phyloP scores from a whole-genome alignment of 2,329 filamentous ascomycete genomes.

The Ophiostoma ips region DNA sequence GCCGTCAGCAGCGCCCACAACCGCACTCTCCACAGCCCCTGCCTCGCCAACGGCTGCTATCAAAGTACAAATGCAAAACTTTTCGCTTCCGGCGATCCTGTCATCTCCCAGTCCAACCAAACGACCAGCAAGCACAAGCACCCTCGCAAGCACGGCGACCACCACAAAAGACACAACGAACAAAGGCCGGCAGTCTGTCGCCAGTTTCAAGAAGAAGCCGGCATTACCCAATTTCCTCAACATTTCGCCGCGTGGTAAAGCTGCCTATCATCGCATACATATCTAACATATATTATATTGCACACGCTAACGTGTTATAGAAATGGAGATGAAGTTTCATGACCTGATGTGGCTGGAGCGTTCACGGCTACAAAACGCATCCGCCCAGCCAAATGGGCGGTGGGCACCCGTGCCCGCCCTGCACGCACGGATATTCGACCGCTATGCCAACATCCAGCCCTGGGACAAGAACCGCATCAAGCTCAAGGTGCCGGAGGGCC shows the following conservation, averaged over 20 bases:
- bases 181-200: neutral
- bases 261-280: too few relatives aligned
- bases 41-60: conserved; percentile 10
- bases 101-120: neutral
- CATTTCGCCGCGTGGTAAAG: conserved; percentile 28
- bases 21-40: conserved; percentile 7
- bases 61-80: conserved; percentile 5
- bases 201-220: conserved; percentile 6
- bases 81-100: conserved; percentile 1
- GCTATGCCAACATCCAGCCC: conserved; percentile 80
- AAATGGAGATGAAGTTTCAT: conserved; percentile 36
- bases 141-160: neutral
- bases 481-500: conserved; percentile 59
- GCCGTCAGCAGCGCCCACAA: conserved; percentile 6
- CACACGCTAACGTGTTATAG: conserved; percentile 19
- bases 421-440: conserved; percentile 52
- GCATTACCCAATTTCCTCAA: conserved; percentile 18
- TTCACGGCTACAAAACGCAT: conserved; percentile 28
- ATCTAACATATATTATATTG: too few relatives aligned
- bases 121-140: neutral
- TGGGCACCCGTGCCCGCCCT: conserved; percentile 40
- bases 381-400: conserved; percentile 24
- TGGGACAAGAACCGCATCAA: conserved; percentile 78
- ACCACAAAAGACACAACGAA: neutral
- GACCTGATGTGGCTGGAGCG: conserved; percentile 42